phyloP scores from a whole-genome alignment of 306 rosid species.

The Elaeagnus macrophylla region DNA sequence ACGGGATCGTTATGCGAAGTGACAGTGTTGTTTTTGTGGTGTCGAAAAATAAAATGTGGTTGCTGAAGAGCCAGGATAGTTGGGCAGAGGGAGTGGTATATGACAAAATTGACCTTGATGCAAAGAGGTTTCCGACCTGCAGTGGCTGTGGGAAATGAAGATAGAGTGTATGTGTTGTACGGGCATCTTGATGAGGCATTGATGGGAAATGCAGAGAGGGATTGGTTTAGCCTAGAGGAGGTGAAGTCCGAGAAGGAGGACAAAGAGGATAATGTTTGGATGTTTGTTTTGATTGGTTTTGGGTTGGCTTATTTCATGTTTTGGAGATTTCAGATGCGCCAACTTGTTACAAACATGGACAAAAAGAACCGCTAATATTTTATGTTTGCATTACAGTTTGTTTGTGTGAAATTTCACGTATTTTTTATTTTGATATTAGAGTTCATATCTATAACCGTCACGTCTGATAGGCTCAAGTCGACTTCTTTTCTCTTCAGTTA shows the following conservation, averaged over 20 bases:
- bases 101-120: slow-evolving; percentile 55
- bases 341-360: slow-evolving; percentile 36
- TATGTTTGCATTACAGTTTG: background rate
- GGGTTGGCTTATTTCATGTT: slow-evolving; percentile 56
- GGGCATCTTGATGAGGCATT: slow-evolving; percentile 44
- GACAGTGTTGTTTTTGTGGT: slow-evolving; percentile 79
- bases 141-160: slow-evolving; percentile 34
- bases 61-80: slow-evolving; percentile 51
- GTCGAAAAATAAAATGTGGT: slow-evolving; percentile 39
- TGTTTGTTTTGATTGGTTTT: slow-evolving; percentile 51
- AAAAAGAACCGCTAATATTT: slow-evolving; percentile 43
- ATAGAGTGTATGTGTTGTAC: slow-evolving; percentile 50
- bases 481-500: too few species aligned
- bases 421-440: background rate
- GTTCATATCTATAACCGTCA: too few species aligned
- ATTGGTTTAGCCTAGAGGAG: slow-evolving; percentile 53
- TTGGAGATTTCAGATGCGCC: slow-evolving; percentile 80
- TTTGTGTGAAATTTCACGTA: background rate
- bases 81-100: slow-evolving; percentile 51
- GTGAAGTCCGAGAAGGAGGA: slow-evolving; percentile 38
- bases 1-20: slow-evolving; percentile 38
- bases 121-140: slow-evolving; percentile 52
- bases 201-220: slow-evolving; percentile 36
- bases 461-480: too few species aligned
- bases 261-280: slow-evolving; percentile 46